Base-by-base conservation (phyloP, 176 grass and related monocot species). In the Bromus sterilis region DNA sequence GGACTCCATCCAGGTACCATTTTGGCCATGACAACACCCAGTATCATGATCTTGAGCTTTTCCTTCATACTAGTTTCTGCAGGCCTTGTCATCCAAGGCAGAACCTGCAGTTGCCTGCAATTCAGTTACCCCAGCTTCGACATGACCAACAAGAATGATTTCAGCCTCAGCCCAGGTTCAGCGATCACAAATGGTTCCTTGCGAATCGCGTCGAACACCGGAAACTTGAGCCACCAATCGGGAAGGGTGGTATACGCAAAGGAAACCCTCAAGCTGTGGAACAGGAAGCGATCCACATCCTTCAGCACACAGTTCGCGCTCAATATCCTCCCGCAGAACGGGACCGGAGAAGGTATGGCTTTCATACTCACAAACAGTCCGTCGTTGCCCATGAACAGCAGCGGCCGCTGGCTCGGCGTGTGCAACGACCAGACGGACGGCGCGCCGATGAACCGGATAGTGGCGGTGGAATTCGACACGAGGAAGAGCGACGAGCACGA, bases 201-300 rank as follows among this genome's bases (percentile, higher is more conserved):
- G 11, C 35, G 37, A 68, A 40, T 68, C 35, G 35, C 40, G 18
- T 11, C 21, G 6, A 68, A 40, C 35, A 68, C 65, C 1, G 21
- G 65, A 68, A 37, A 40, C 65, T 24, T n/a, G 65, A 40, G 35
- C 21, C 65, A 68, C 35, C 10, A 40, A 37, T 68, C 35, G 5
- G 65, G 65, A 40, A 68, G 65, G 65, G 35, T 68, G 23, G 35
- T 68, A 40, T 68, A 68, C 11, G 11, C 21, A 24, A 68, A 68
- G 35, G 65, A 68, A 68, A 68, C 21, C n/a, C 65, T 68, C 65
- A 68, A 68, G 65, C 34, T 68, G 18, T 68, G 65, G 65, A 68
- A 68, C 65, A 68, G 10, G 34, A 24, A 68, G 35, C 21, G 1
- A 12, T 1, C 35, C 65, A 40, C 65, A 40, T 68, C 65, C 40